Evolutionary conservation across 345 rosid species (phyloP), one percentile per base, ranked within the genome.

Genomic region (Eucalyptus curtisii): DNA sequence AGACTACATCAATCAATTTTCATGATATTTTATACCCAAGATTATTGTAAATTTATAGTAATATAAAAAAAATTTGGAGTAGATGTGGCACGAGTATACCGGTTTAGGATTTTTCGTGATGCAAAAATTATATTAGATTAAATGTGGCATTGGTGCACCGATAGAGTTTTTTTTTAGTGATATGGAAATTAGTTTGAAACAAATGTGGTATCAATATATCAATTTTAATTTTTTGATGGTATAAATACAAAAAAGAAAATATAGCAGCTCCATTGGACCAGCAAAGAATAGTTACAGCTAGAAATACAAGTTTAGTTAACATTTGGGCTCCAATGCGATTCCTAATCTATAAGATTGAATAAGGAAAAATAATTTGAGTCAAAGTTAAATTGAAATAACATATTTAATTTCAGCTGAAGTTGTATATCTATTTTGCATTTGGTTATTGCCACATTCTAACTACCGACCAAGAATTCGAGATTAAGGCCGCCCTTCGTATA

Each of bases 51-150:
- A 57, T 24, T 66, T 8, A n/a, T n/a, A 16, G 10, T n/a, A 9
- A 5, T 8, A 66, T 8, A 15, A 14, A 13, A 7, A 30, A 30
- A 50, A 10, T 24, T 59, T 66, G 3, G 17, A 52, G 1, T 31
- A 9, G 20, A 33, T 9, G 24, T 33, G 2, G 7, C 44, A 68
- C 0, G 2, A 0, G 2, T 7, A 33, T 17, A 17, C 0, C 0
- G 0, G 0, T 68, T 33, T 31, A 1, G 0, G 22, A 16, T 33
- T 68, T 33, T 68, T 68, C 0, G 2, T 66, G 20, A 66, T 8
- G 24, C 13, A 4, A 68, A 68, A 68, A 16, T 68, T 33, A 1
- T 33, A 15, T 66, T 64, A 64, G 40, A n/a, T 19, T 55, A 55
- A 55, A 55, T 55, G 30, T 55, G 13, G 30, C 61, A 24, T 55